Evolutionary conservation across 306 rosid species (phyloP), one percentile per base, ranked within the genome.

Genomic region (Ormosia semicastrata): DNA sequence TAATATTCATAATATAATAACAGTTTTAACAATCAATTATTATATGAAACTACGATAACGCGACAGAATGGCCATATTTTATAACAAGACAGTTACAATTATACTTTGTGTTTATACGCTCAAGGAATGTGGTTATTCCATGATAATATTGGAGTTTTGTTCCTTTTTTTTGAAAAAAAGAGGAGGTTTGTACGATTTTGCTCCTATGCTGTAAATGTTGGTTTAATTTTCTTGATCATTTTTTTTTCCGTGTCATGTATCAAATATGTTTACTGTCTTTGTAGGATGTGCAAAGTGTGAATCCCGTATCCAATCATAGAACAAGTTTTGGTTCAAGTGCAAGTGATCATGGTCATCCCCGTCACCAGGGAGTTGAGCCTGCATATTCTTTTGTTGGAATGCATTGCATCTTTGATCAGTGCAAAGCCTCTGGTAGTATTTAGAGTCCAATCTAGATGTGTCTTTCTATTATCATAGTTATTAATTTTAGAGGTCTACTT

Each of bases 331-430:
- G 92, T 78, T 95, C 98, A 79, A 91, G 40, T 87, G 85, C 78
- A 80, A 90, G 98, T 88, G 97, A 90, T 85, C 82, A 66, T 33
- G 93, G 89, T 81, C 93, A 66, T 78, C 90, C 92, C 18, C 89
- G 72, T 69, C 85, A 71, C 34, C 89, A 71, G 6, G 88, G 82
- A 66, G 86, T 60, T 66, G 99, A 95, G 75, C 91, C 89, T 85
- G 97, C 97, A 37, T 95, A 95, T 88, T 95, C 99, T 8, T 95
- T 95, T 66, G 92, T 91, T 3, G 99, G 99, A 88, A 93, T 95
- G 99, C 99, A 95, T 77, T 95, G 97, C 78, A 81, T 95, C 87
- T 93, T 95, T 87, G 99, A 95, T 85, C 93, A 95, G 86, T 88
- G 97, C 98, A 92, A 84, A 81, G 84, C 94, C 71, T 88, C 98